Conservation (phyloP, 345 rosid genomes). For the Lepidium africanum region DNA sequence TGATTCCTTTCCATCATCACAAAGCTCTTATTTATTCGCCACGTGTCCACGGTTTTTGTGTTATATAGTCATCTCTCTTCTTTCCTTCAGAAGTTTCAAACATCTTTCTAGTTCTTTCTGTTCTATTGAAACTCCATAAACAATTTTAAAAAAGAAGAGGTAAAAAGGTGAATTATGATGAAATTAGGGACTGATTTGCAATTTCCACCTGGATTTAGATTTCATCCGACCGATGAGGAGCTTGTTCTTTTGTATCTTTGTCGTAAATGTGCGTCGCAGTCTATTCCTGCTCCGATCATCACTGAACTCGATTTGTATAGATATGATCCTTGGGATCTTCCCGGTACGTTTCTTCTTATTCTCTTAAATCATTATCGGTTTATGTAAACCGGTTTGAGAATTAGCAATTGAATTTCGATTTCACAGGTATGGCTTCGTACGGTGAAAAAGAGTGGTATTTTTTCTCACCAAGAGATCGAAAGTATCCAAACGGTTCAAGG, state of each 20-base stretch:
- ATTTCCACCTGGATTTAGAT: constrained; percentile 87
- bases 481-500: constrained; percentile 92
- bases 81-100: constrained; percentile 53
- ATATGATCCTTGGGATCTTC: constrained; percentile 83
- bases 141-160: background rate
- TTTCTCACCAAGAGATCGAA: constrained; percentile 81
- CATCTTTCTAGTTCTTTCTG: constrained; percentile 24
- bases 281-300: constrained; percentile 61
- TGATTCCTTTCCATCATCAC: no score
- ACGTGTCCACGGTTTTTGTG: constrained; percentile 20
- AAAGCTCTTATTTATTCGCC: constrained; percentile 9
- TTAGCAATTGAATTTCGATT: background rate
- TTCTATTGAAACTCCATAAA: background rate
- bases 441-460: constrained; percentile 98
- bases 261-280: constrained; percentile 70
- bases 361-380: background rate
- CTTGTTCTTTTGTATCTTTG: constrained; percentile 84
- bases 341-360: constrained; percentile 35
- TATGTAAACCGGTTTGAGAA: background rate
- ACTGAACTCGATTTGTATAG: constrained; percentile 86
- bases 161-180: constrained; percentile 23
- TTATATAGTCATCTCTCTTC: constrained; percentile 50
- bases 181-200: constrained; percentile 39
- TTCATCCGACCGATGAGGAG: constrained; percentile 98
- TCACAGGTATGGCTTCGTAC: constrained; percentile 59